Evolutionary conservation across 2,329 filamentous ascomycete genomes (phyloP).

Genomic region (Mycosphaerelloides madeirae): DNA sequence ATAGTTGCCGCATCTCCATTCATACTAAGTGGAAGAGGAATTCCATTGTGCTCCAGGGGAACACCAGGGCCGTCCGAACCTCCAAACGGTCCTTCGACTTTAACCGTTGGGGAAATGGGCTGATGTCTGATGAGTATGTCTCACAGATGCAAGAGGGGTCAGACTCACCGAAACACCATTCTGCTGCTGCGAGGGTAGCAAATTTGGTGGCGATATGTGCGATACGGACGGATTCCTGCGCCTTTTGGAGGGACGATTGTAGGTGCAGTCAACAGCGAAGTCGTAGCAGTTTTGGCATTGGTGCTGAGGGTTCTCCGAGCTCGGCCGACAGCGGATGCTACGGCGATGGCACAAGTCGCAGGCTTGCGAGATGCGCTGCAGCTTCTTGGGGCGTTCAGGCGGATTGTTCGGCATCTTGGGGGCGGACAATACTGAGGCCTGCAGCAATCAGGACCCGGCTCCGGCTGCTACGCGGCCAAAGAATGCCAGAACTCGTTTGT

Average conservation of each 20-base stretch:
- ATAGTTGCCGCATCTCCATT: constrained; percentile 9
- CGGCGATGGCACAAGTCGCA: constrained; percentile 50
- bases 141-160: neutral
- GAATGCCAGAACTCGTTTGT: too few species aligned
- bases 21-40: too few species aligned
- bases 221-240: constrained; percentile 21
- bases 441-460: neutral
- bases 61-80: neutral
- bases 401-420: constrained; percentile 8
- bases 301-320: constrained; percentile 30
- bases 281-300: constrained; percentile 49
- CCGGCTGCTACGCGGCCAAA: neutral
- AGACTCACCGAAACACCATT: constrained; percentile 3
- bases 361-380: constrained; percentile 34
- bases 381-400: constrained; percentile 31
- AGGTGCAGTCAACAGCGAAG: constrained; percentile 48
- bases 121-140: constrained; percentile 3
- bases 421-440: neutral
- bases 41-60: neutral
- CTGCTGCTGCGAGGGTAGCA: constrained; percentile 20
- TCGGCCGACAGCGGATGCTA: constrained; percentile 43
- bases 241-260: constrained; percentile 42
- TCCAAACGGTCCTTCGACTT: constrained; percentile 10
- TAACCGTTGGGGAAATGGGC: constrained; percentile 16
- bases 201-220: constrained; percentile 20